A percentile compares a stretch with the other conserved stretches of the same genome.
These are phyloP conservation scores for Fusarium sp. DNA, from an alignment of 2,329 filamentous ascomycete genomes.

Conservation along the genomic window DNA sequence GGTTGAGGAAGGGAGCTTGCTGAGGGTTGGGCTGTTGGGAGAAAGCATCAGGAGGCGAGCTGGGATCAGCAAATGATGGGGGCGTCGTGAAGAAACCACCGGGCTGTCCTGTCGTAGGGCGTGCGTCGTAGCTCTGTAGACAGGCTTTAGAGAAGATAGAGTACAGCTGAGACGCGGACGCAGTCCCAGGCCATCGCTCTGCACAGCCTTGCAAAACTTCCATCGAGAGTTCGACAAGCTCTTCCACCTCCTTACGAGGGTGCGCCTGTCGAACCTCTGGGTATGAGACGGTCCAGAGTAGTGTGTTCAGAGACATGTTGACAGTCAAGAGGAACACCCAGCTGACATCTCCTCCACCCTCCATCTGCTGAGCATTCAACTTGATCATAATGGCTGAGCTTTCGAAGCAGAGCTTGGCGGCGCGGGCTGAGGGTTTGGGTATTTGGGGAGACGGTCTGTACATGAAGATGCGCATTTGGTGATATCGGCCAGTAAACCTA, in stretches of 20 bases:
- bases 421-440: conserved; percentile 79
- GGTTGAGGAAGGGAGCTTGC: conserved; percentile 54
- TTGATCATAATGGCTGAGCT: conserved; percentile 83
- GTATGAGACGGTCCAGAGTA: conserved; percentile 92
- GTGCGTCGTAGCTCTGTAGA: conserved; percentile 81
- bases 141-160: conserved; percentile 85
- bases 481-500: conserved; percentile 73
- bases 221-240: conserved; percentile 75
- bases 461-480: conserved; percentile 87
- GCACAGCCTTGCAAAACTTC: conserved; percentile 81
- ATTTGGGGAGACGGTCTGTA: conserved; percentile 93
- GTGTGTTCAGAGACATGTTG: conserved; percentile 89
- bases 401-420: conserved; percentile 82
- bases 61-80: conserved; percentile 44
- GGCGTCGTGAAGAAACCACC: conserved; percentile 49
- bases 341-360: conserved; percentile 79
- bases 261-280: conserved; percentile 79
- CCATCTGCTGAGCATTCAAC: conserved; percentile 80
- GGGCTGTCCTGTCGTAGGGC: conserved; percentile 42
- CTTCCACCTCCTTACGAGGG: conserved; percentile 75
- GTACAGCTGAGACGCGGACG: conserved; percentile 84
- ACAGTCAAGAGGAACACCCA: conserved; percentile 92
- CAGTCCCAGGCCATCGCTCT: conserved; percentile 90
- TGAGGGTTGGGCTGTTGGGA: conserved; percentile 44
- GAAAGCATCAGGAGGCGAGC: conserved; percentile 46